Base-by-base conservation (phyloP, 768 basidiomycete species). In the Cystobasidium tubakii region DNA sequence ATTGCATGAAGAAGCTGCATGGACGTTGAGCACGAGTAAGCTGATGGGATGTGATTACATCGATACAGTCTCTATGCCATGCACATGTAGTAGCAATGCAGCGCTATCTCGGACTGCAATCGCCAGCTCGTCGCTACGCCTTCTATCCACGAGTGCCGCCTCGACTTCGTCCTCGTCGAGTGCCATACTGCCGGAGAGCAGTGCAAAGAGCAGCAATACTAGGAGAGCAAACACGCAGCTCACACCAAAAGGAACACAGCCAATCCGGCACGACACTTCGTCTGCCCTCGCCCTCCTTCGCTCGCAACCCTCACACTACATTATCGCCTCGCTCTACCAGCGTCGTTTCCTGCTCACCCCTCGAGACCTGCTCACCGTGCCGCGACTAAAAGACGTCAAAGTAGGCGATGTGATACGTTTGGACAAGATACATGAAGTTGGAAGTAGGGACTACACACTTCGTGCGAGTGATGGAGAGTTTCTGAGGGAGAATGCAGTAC, bases 391-490 rank as follows among this genome's bases (percentile, higher is more conserved):
- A 78, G 88, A 90, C 79, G 87, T 89, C 75, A 84, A 86, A 54
- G 90, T 96, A 67, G 96, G 96, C 29, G 90, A 95, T 79, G 84
- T 89, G 55, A 85, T 98, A 70, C 82, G 85, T 6, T 86, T 99
- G 63, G 88, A 90, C 77, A 85, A 92, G 77, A 89, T 99, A 73
- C 88, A 94, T 79, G 95, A 98, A 82, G 86, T 98, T 63, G 96
- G 96, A 77, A 94, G 93, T 63, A 88, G 94, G 77, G 93, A 97
- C 81, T 97, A 89, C 83, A 92, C 92, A 33, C 84, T 99, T 34
- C 88, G 91, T 73, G 77, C 79, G 21, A 44, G 54, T 15, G 76
- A 77, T 64, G 74, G 77, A 73, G 72, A 78, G 57, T 27, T 79
- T 33, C 67, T 78, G 66, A 75, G 75, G 15, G 83, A 84, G 70